These are phyloP conservation scores for Pichia exigua DNA, from an alignment of 805 yeast genomes.

Conservation along the genomic window DNA sequence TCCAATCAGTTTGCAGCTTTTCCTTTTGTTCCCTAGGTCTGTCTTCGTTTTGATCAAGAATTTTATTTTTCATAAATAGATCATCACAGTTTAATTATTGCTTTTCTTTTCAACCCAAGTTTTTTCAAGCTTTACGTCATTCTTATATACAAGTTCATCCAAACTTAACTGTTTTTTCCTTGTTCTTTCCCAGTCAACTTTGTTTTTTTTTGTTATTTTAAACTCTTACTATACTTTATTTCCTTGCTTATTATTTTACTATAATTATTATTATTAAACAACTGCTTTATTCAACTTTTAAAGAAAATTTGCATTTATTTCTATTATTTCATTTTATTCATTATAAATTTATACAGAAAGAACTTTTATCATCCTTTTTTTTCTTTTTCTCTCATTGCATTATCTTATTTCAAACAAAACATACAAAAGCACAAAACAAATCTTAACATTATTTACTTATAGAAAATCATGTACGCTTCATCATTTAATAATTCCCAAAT, in stretches of 20 bases:
- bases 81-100: background rate
- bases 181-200: background rate
- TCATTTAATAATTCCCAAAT: background rate
- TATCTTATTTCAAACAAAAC: no score
- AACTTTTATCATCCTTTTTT: background rate
- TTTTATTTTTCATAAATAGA: background rate
- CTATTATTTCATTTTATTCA: background rate
- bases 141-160: background rate
- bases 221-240: background rate
- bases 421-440: no score
- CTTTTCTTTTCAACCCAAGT: background rate
- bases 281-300: background rate
- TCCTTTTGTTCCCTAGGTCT: background rate
- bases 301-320: background rate
- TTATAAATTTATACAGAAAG: no score
- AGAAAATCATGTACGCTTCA: background rate
- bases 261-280: background rate
- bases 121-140: background rate
- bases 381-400: no score
- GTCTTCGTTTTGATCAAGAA: background rate
- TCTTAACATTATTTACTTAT: background rate
- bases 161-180: background rate
- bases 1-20: background rate
- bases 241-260: background rate
- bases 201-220: background rate